These are phyloP conservation scores for Drechmeria coniospora DNA, from an alignment of 2,329 filamentous ascomycete species.

Conservation along the genomic window DNA sequence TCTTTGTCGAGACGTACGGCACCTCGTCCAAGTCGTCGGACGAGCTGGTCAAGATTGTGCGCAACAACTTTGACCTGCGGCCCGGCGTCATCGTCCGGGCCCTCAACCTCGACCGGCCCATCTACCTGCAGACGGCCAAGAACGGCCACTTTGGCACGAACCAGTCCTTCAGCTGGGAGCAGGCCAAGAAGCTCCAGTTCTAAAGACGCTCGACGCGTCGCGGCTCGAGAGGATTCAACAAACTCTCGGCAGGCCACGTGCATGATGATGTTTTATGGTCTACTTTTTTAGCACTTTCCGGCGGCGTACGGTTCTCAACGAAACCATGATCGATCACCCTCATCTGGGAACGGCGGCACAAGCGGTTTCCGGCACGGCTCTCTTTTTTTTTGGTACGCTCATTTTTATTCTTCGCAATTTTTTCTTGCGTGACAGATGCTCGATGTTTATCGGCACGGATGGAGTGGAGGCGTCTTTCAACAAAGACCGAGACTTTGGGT, in stretches of 20 bases:
- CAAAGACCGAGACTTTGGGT: slow-evolving; percentile 27
- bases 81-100: slow-evolving; percentile 98
- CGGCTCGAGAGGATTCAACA: no score
- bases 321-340: slow-evolving; percentile 21
- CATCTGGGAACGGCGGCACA: slow-evolving; percentile 16
- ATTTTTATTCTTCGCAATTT: slow-evolving; percentile 7
- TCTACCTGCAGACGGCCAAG: slow-evolving; percentile 98
- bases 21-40: slow-evolving; percentile 80
- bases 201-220: slow-evolving; percentile 38
- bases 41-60: slow-evolving; percentile 89
- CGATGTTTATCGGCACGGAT: slow-evolving; percentile 15
- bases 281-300: slow-evolving; percentile 20
- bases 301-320: slow-evolving; percentile 32
- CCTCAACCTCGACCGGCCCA: slow-evolving; percentile 85
- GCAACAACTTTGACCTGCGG: slow-evolving; percentile 91
- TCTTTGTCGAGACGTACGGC: slow-evolving; percentile 96
- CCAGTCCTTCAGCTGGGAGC: slow-evolving; percentile 96
- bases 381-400: slow-evolving; percentile 5
- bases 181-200: slow-evolving; percentile 87
- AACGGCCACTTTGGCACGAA: slow-evolving; percentile 97
- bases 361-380: slow-evolving; percentile 20
- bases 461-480: slow-evolving; percentile 30
- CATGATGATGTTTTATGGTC: no score
- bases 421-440: slow-evolving; percentile 6
- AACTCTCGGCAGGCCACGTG: slow-evolving; percentile 7